Base-by-base conservation (phyloP, 129 eudicot genomes). In the Arctium minus region DNA sequence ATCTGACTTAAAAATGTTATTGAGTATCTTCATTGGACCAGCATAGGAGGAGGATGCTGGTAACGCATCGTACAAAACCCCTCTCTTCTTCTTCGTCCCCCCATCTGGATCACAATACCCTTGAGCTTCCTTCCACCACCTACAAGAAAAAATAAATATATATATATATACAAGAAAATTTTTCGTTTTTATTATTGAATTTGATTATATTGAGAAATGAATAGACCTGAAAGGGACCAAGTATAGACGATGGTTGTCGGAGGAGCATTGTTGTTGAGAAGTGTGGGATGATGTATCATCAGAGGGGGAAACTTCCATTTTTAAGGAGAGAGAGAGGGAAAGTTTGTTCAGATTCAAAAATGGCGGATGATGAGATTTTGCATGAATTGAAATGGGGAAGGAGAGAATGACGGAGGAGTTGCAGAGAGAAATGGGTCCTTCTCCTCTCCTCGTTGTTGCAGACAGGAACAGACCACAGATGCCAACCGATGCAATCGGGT, bases 61-160 rank as follows among this genome's bases (percentile, higher is more conserved):
- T 18, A 88, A 69, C 65, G 89, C 99, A 37, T 90, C 81, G 80
- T 81, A 96, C 17, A 88, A 84, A 73, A 90, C 76, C 82, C 97
- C 98, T 77, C 74, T 83, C 83, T 72, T 83, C 65, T 71, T 81
- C 81, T 75, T 81, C 80, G 69, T 73, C 48, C 73, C 75, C 75
- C 84, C 87, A 76, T 50, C 89, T 18, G 92, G 56, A 68, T 86
- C 86, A 75, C 88, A 35, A 38, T 87, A 82, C 73, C 93, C 82
- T 76, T 89, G 85, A 42, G 97, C 97, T 81, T 95, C 98, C 80
- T 91, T 93, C 98, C 98, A 96, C 99, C 99, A 96, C 90, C 99
- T 94, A 73, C 42, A 83, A 53, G 7, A 53, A 3, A 12, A 53
- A 15, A 13, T 13, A 46, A 9, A 83, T 15, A 83, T 69, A 79